Evolutionary conservation across 2,329 filamentous ascomycete species (phyloP).

Genomic region (Ascochyta lentis): DNA sequence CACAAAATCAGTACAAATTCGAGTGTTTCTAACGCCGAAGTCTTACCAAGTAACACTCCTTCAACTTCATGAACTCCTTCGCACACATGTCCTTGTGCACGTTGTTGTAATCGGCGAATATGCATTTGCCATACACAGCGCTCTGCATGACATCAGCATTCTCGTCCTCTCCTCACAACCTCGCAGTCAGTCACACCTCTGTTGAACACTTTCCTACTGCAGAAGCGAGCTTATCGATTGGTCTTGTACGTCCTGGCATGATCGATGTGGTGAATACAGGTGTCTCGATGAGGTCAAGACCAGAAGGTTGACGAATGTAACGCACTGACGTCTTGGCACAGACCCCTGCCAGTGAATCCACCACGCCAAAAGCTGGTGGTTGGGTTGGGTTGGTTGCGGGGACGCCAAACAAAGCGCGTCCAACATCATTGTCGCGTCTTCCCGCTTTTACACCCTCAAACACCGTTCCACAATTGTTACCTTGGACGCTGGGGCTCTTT

Average conservation of each 20-base stretch:
- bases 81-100: slow-evolving; percentile 90
- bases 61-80: slow-evolving; percentile 82
- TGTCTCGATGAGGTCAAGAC: slow-evolving; percentile 18
- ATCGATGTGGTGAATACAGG: slow-evolving; percentile 14
- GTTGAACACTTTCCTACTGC: slow-evolving; percentile 69
- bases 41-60: slow-evolving; percentile 84
- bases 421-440: background rate
- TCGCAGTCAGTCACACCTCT: slow-evolving; percentile 58
- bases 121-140: slow-evolving; percentile 86
- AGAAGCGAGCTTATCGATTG: slow-evolving; percentile 72
- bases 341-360: background rate
- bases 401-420: slow-evolving; percentile 17
- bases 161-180: background rate
- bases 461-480: background rate
- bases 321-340: slow-evolving; percentile 19
- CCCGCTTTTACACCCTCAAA: background rate
- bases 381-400: slow-evolving; percentile 14
- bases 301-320: background rate
- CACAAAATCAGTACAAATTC: background rate
- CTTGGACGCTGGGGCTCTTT: slow-evolving; percentile 34
- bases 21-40: background rate
- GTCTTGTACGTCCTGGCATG: slow-evolving; percentile 58
- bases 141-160: slow-evolving; percentile 62
- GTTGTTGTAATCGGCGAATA: slow-evolving; percentile 87
- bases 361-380: slow-evolving; percentile 7